These are phyloP conservation scores for Pecoramyces ruminantium DNA, from an alignment of 192 early-diverging fungal genomes.

Conservation along the genomic window DNA sequence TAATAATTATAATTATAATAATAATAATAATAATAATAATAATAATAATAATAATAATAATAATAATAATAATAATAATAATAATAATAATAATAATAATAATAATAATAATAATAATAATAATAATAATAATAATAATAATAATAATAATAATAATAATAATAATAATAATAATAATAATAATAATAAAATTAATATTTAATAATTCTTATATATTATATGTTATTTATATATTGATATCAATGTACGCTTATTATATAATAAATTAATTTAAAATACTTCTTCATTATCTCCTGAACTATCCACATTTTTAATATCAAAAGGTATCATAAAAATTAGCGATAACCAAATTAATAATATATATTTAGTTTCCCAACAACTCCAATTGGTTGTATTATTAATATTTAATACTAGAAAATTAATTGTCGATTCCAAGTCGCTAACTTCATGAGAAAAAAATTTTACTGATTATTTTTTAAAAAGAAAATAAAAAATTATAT, in stretches of 20 bases:
- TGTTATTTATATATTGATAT: too few species aligned
- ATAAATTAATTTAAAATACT: neutral
- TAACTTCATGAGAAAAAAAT: conserved; percentile 78
- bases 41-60: neutral
- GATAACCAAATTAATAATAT: conserved; percentile 81
- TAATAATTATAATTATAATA: neutral
- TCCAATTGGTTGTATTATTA: conserved; percentile 3
- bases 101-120: too few species aligned
- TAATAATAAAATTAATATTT: neutral
- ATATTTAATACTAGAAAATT: conserved; percentile 27
- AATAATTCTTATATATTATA: neutral
- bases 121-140: too few species aligned
- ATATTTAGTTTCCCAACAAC: conserved; percentile 64
- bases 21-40: too few species aligned
- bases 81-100: too few species aligned
- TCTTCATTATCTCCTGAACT: conserved; percentile 23
- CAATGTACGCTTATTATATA: too few species aligned
- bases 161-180: too few species aligned
- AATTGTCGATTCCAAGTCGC: conserved; percentile 76
- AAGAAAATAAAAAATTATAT: too few species aligned
- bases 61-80: too few species aligned
- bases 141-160: too few species aligned
- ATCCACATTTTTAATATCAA: conserved; percentile 77
- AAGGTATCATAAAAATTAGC: conserved; percentile 87
- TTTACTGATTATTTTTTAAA: conserved; percentile 29